A percentile compares a stretch with the other conserved stretches of the same genome.
phyloP scores from a whole-genome alignment of 805 yeast genomes.

The Spathaspora sp. region DNA sequence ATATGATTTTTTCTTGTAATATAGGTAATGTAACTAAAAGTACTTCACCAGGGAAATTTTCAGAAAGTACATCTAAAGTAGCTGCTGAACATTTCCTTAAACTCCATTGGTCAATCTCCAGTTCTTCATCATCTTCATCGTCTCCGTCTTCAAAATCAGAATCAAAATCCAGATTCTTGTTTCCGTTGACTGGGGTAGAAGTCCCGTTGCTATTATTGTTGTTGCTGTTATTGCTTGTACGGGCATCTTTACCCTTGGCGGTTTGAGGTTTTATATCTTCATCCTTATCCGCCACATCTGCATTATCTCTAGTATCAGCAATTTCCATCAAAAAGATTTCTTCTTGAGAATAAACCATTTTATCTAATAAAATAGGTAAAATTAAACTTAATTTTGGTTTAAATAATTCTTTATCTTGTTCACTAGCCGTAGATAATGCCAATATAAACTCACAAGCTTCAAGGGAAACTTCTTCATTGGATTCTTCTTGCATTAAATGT shows the following conservation, averaged over 20 bases:
- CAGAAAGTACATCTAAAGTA: constrained; percentile 77
- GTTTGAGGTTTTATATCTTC: constrained; percentile 85
- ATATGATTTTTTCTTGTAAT: constrained; percentile 64
- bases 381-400: constrained; percentile 56
- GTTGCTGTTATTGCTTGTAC: constrained; percentile 15
- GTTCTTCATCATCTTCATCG: constrained; percentile 70
- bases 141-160: constrained; percentile 66
- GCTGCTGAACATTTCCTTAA: constrained; percentile 93
- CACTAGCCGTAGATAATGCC: constrained; percentile 65
- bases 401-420: constrained; percentile 27
- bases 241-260: constrained; percentile 56
- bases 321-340: constrained; percentile 63
- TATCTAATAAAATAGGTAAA: constrained; percentile 71
- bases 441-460: constrained; percentile 93
- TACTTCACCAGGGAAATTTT: constrained; percentile 63
- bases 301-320: constrained; percentile 73
- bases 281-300: constrained; percentile 71
- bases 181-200: background rate
- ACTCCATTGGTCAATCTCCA: constrained; percentile 77
- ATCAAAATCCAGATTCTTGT: constrained; percentile 26
- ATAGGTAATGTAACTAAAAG: constrained; percentile 68
- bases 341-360: constrained; percentile 86
- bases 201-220: constrained; percentile 16
- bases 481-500: constrained; percentile 61
- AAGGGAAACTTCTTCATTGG: constrained; percentile 71